Evolutionary conservation across 306 rosid genomes (phyloP).

Genomic region (Fragaria ananassa): DNA sequence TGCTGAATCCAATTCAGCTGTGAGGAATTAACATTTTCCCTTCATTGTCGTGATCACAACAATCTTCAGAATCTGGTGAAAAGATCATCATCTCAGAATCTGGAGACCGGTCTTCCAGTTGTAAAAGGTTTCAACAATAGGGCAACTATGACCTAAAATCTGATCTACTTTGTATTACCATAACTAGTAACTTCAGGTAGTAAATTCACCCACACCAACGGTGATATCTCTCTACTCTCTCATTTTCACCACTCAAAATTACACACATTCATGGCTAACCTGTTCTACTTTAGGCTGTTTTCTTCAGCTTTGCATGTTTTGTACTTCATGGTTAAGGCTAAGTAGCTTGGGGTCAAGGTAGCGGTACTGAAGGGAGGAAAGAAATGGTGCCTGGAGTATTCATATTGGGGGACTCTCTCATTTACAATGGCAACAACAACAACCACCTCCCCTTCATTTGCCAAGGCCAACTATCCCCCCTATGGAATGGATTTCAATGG

Average conservation of each 20-base stretch:
- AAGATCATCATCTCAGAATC: neutral
- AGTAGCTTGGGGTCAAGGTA: constrained; percentile 37
- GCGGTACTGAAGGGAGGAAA: constrained; percentile 9
- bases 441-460: constrained; percentile 69
- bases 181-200: neutral
- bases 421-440: constrained; percentile 92
- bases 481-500: constrained; percentile 86
- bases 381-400: constrained; percentile 86
- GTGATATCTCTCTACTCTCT: neutral
- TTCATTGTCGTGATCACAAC: neutral
- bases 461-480: constrained; percentile 87
- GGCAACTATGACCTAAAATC: neutral
- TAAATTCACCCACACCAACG: neutral
- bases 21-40: neutral
- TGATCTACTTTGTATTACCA: neutral
- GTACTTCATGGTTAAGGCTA: constrained; percentile 10
- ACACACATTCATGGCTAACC: constrained; percentile 39
- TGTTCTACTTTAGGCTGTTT: neutral
- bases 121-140: neutral
- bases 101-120: neutral
- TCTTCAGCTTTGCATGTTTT: constrained; percentile 15
- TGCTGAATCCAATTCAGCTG: no score
- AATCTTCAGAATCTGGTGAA: neutral
- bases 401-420: constrained; percentile 86
- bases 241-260: neutral